Conservation (phyloP, 306 rosid genomes). For the Sindora glabra region DNA sequence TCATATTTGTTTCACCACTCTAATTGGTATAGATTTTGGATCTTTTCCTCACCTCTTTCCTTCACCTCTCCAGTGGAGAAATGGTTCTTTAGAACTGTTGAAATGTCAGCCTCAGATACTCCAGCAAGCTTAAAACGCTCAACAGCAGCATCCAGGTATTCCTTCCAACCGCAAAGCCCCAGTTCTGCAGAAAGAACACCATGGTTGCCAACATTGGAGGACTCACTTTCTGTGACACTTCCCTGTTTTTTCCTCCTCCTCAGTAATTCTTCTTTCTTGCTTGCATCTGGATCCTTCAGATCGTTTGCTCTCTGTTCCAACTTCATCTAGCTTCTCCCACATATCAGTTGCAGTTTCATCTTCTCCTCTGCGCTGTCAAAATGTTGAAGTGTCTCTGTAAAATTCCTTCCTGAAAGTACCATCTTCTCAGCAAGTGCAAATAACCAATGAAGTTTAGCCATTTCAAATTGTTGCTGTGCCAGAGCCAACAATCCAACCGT, state of each 20-base stretch:
- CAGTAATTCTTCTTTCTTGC: conserved; percentile 70
- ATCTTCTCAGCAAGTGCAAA: conserved; percentile 85
- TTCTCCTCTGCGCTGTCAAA: conserved; percentile 84
- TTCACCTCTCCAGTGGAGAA: conserved; percentile 60
- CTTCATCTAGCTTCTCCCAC: conserved; percentile 99
- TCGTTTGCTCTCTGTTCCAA: conserved; percentile 83
- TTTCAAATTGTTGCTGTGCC: conserved; percentile 92
- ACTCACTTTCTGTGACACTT: conserved; percentile 46
- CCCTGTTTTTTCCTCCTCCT: conserved; percentile 75
- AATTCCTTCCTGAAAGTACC: conserved; percentile 65
- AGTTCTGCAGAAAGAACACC: conserved; percentile 60
- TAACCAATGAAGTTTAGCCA: conserved; percentile 98
- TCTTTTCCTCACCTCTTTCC: conserved; percentile 48
- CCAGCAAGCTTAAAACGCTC: conserved; percentile 94
- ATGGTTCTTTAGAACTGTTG: conserved; percentile 79
- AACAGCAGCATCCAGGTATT: conserved; percentile 68
- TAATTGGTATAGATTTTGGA: conserved; percentile 13
- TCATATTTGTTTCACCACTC: conserved; percentile 24
- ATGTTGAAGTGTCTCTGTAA: conserved; percentile 63
- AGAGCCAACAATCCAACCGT: conserved; percentile 87
- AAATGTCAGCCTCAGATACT: conserved; percentile 80
- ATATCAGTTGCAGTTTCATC: conserved; percentile 91
- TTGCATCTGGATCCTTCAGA: conserved; percentile 69
- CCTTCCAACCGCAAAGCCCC: conserved; percentile 69
- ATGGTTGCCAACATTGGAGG: conserved; percentile 49